These are phyloP conservation scores for Hypoxylon cercidicola DNA, from an alignment of 495 filamentous ascomycete species.

Conservation along the genomic window DNA sequence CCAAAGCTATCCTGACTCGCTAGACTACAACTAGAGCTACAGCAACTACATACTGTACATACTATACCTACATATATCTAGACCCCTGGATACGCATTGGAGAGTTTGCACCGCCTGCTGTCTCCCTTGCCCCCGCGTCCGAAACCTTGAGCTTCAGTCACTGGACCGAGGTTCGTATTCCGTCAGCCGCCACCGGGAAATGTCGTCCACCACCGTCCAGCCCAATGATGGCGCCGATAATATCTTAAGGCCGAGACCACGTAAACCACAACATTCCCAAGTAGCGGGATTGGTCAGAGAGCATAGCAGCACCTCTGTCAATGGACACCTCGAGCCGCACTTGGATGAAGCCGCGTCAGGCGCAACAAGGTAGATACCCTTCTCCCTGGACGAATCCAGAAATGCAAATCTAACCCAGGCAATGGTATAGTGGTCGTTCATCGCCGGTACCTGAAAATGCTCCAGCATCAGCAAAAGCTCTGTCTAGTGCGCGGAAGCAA, in stretches of 20 bases:
- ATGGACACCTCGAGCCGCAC: slow-evolving; percentile 46
- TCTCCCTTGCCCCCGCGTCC: slow-evolving; percentile 1
- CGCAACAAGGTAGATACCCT: slow-evolving; percentile 51
- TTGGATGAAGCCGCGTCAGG: slow-evolving; percentile 46
- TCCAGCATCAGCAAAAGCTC: slow-evolving; percentile 85
- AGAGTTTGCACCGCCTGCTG: slow-evolving; percentile 23
- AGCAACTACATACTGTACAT: no score
- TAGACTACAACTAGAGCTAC: neutral
- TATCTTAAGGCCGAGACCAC: slow-evolving; percentile 54
- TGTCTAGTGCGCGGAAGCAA: slow-evolving; percentile 85
- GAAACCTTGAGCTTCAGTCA: neutral
- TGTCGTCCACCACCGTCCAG: slow-evolving; percentile 44
- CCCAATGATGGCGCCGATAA: slow-evolving; percentile 44
- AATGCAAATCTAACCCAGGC: slow-evolving; percentile 19
- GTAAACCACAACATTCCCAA: slow-evolving; percentile 56
- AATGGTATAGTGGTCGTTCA: slow-evolving; percentile 74
- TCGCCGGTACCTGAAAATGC: slow-evolving; percentile 92
- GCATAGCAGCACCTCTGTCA: slow-evolving; percentile 45
- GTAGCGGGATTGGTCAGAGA: slow-evolving; percentile 50
- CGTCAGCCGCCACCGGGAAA: slow-evolving; percentile 3
- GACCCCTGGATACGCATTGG: slow-evolving; percentile 17
- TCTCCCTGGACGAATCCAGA: no score
- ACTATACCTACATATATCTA: neutral
- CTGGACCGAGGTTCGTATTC: neutral
- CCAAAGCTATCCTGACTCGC: slow-evolving; percentile 15